These are phyloP conservation scores for Penicillium expansum DNA, from an alignment of 2,329 filamentous ascomycete genomes.

Conservation along the genomic window DNA sequence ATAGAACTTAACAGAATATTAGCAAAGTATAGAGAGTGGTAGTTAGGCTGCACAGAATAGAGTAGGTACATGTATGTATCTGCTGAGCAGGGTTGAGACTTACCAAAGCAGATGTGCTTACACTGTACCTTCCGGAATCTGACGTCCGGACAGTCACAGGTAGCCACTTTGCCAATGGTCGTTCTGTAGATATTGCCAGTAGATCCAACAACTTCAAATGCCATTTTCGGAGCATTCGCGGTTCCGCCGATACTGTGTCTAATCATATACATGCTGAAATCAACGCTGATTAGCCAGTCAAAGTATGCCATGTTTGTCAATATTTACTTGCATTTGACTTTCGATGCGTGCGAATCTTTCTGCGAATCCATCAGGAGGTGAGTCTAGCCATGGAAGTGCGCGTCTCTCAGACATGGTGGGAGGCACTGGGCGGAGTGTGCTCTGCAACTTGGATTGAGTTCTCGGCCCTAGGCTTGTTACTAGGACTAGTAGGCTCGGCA, in stretches of 20 bases:
- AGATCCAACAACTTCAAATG: conserved; percentile 57
- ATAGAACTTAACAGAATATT: neutral
- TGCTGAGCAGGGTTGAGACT: conserved; percentile 10
- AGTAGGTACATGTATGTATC: neutral
- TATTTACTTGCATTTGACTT: neutral
- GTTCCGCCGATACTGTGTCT: conserved; percentile 48
- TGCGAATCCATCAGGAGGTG: neutral
- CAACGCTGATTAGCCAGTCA: neutral
- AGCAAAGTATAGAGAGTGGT: neutral
- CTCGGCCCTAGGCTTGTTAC: neutral
- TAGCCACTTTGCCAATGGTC: conserved; percentile 51
- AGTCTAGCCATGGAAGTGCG: neutral
- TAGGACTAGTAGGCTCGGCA: no score
- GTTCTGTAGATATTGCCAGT: conserved; percentile 64
- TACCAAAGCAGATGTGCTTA: conserved; percentile 62
- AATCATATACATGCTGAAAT: conserved; percentile 55
- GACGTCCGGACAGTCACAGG: conserved; percentile 56
- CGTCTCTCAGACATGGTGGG: neutral
- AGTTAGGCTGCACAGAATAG: no score
- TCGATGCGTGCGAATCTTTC: neutral
- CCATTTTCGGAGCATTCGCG: conserved; percentile 49
- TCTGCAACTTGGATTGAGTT: neutral
- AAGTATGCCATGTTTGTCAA: neutral
- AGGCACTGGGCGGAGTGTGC: neutral
- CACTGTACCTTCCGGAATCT: conserved; percentile 53